Evolutionary conservation across 495 filamentous ascomycete species (phyloP).

Genomic region (Hyaloscypha finlandica): DNA sequence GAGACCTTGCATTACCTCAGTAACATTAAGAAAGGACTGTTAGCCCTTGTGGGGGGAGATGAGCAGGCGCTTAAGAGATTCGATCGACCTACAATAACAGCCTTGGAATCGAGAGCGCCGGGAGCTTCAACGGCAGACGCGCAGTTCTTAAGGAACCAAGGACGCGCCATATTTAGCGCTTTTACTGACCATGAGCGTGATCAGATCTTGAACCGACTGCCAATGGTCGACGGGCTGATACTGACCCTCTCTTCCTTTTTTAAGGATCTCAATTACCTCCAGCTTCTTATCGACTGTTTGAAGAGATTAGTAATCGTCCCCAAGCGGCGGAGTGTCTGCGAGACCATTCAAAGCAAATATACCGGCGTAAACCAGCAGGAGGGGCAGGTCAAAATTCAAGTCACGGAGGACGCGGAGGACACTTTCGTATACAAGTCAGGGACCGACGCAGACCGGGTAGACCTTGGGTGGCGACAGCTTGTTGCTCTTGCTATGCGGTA

Average conservation of each 20-base stretch:
- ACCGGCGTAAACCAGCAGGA: constrained; percentile 21
- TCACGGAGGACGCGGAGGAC: constrained; percentile 7
- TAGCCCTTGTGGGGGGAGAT: constrained; percentile 11
- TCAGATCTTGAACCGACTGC: constrained; percentile 5
- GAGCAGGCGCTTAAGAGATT: constrained; percentile 15
- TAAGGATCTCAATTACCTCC: constrained; percentile 24
- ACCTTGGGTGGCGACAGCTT: constrained; percentile 33
- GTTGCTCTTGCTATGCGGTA: constrained; percentile 36
- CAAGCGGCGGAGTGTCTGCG: constrained; percentile 17
- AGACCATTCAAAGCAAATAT: constrained; percentile 17
- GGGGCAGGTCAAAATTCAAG: constrained; percentile 17
- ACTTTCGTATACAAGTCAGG: constrained; percentile 17
- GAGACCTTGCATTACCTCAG: constrained; percentile 32
- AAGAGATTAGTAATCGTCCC: constrained; percentile 21
- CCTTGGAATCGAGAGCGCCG: constrained; percentile 19
- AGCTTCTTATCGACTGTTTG: constrained; percentile 18
- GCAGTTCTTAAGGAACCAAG: constrained; percentile 10
- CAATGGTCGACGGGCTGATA: constrained; percentile 11
- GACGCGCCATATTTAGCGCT: constrained; percentile 9
- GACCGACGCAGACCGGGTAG: constrained; percentile 3
- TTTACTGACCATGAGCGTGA: constrained; percentile 21
- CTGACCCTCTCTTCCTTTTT: constrained; percentile 27
- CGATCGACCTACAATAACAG: constrained; percentile 20
- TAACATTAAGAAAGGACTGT: constrained; percentile 23
- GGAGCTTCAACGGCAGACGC: constrained; percentile 14